Conservation (phyloP, 2,329 filamentous ascomycete genomes). For the Aspergillus sp. region DNA sequence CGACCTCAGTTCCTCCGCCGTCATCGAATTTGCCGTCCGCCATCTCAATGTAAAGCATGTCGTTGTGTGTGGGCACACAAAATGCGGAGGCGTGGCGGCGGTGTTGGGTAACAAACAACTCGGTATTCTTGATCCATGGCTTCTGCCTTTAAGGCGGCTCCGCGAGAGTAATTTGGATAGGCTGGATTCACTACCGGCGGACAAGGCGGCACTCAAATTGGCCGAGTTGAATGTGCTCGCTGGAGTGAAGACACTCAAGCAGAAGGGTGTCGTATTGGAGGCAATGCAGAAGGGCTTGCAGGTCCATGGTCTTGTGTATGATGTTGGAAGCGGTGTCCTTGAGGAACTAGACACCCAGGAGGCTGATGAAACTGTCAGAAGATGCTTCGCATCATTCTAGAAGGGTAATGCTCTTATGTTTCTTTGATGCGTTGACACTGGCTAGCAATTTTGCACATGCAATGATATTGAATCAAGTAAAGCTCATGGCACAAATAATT, state of each 20-base stretch:
- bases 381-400: slow-evolving; percentile 42
- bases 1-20: slow-evolving; percentile 72
- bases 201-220: slow-evolving; percentile 59
- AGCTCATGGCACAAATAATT: too few relatives aligned
- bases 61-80: slow-evolving; percentile 62
- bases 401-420: slow-evolving; percentile 19
- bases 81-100: slow-evolving; percentile 59
- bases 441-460: background rate
- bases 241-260: slow-evolving; percentile 66
- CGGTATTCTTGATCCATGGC: slow-evolving; percentile 62
- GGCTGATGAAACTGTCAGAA: slow-evolving; percentile 39
- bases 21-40: slow-evolving; percentile 76
- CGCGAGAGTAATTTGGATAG: slow-evolving; percentile 54
- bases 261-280: slow-evolving; percentile 68
- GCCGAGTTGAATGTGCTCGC: slow-evolving; percentile 75
- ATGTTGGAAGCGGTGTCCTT: slow-evolving; percentile 59
- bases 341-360: slow-evolving; percentile 52
- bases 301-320: slow-evolving; percentile 77
- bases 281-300: slow-evolving; percentile 71
- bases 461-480: too few relatives aligned
- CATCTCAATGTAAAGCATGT: slow-evolving; percentile 67
- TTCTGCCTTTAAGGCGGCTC: slow-evolving; percentile 57
- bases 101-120: slow-evolving; percentile 57
- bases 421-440: background rate
- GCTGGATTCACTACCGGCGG: slow-evolving; percentile 48